Percentiles rank a stretch among this genome's conserved stretches.
phyloP scores from a whole-genome alignment of 768 basidiomycete genomes.

The Fomitopsis serialis region DNA sequence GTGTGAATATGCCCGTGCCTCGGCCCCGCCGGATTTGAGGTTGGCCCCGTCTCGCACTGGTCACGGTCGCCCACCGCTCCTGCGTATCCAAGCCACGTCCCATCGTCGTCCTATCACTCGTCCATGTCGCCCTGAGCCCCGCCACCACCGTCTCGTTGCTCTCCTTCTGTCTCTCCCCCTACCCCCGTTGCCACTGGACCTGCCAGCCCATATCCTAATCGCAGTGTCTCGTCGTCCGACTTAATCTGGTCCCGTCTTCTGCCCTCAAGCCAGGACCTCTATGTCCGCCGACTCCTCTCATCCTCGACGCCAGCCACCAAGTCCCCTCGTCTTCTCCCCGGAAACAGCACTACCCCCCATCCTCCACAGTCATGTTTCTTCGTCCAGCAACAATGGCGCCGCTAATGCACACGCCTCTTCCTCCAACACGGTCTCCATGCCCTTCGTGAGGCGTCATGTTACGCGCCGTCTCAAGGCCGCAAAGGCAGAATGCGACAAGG shows the following conservation, averaged over 20 bases:
- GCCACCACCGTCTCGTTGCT: constrained; percentile 6
- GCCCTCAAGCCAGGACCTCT: constrained; percentile 15
- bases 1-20: too few species aligned
- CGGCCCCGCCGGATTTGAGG: background rate
- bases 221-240: constrained; percentile 3
- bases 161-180: background rate
- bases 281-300: constrained; percentile 28
- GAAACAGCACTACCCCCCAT: constrained; percentile 54
- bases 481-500: constrained; percentile 95
- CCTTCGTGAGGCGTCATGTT: constrained; percentile 89
- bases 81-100: constrained; percentile 6
- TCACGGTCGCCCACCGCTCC: constrained; percentile 5
- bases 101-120: constrained; percentile 9
- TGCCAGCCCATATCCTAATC: constrained; percentile 9
- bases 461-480: constrained; percentile 89
- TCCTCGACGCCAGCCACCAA: constrained; percentile 49
- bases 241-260: background rate
- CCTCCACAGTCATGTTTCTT: constrained; percentile 32
- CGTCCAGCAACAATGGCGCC: constrained; percentile 28
- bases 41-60: constrained; percentile 10
- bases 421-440: constrained; percentile 83
- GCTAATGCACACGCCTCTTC: constrained; percentile 38
- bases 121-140: constrained; percentile 14
- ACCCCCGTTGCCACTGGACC: constrained; percentile 1
- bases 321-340: constrained; percentile 74